Evolutionary conservation across 1,284 basidiomycete species (phyloP).

Genomic region (Termitomyces sp.): DNA sequence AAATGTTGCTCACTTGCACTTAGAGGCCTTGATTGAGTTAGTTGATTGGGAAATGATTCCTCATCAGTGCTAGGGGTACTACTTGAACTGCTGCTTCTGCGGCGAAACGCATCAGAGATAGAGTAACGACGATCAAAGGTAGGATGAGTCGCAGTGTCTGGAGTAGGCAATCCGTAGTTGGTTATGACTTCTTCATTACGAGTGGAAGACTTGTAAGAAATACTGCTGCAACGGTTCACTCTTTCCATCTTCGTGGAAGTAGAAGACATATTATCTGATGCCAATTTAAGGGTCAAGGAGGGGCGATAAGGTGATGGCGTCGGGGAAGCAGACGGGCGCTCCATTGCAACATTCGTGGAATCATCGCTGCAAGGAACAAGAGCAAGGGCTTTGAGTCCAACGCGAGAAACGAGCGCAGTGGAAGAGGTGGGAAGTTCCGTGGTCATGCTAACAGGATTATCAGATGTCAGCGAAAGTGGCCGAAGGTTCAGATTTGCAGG

Average conservation of each 20-base stretch:
- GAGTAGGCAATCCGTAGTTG: slow-evolving; percentile 54
- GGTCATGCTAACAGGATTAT: slow-evolving; percentile 32
- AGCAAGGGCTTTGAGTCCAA: slow-evolving; percentile 45
- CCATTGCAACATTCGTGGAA: slow-evolving; percentile 17
- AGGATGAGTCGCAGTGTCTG: slow-evolving; percentile 61
- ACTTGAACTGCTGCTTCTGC: slow-evolving; percentile 14
- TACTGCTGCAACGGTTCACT: slow-evolving; percentile 52
- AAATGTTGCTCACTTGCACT: slow-evolving; percentile 72
- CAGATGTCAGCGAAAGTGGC: slow-evolving; percentile 63
- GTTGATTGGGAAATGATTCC: slow-evolving; percentile 34
- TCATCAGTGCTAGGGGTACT: slow-evolving; percentile 28
- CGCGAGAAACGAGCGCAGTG: slow-evolving; percentile 40
- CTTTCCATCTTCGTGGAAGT: slow-evolving; percentile 17
- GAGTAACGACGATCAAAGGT: slow-evolving; percentile 43
- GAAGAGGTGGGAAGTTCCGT: slow-evolving; percentile 51
- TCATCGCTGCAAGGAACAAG: slow-evolving; percentile 32
- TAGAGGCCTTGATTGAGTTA: slow-evolving; percentile 43
- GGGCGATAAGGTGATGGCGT: slow-evolving; percentile 23
- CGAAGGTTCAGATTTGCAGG: slow-evolving; percentile 62
- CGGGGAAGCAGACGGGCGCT: slow-evolving; percentile 15
- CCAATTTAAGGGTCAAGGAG: slow-evolving; percentile 24
- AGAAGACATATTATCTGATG: slow-evolving; percentile 26
- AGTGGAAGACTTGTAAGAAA: slow-evolving; percentile 51
- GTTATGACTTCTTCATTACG: slow-evolving; percentile 32
- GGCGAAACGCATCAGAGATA: slow-evolving; percentile 22